These are phyloP conservation scores for Dorcoceras hygrometricum DNA, from an alignment of 257 asterid species.

Conservation along the genomic window DNA sequence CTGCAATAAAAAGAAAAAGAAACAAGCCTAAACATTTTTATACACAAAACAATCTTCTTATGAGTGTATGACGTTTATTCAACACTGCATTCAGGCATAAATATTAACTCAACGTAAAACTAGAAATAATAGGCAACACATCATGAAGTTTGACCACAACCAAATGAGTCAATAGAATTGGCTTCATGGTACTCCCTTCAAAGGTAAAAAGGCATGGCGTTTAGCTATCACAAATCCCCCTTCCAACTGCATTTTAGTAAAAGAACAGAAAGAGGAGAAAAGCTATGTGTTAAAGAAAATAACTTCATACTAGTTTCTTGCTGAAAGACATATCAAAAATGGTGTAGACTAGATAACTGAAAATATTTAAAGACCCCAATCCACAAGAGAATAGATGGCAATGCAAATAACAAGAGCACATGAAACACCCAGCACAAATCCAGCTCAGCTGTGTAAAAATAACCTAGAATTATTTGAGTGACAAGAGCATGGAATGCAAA, in stretches of 20 bases:
- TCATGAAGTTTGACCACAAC: no score
- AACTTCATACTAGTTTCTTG: background rate
- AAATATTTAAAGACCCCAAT: background rate
- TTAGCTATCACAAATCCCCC: background rate
- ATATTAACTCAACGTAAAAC: background rate
- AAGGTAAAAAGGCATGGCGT: background rate
- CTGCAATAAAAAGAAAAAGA: constrained; percentile 30
- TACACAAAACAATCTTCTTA: background rate
- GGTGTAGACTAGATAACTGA: background rate
- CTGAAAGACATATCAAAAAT: background rate
- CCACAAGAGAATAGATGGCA: background rate
- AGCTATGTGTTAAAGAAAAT: no score
- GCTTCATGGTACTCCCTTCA: no score
- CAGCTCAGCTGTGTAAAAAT: background rate
- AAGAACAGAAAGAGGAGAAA: no score
- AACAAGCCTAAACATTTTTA: background rate
- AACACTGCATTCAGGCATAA: background rate
- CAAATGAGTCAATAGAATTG: background rate
- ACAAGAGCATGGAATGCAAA: background rate
- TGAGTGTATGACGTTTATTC: background rate
- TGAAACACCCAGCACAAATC: background rate
- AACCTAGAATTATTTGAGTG: background rate
- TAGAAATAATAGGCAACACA: background rate
- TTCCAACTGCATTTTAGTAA: no score
- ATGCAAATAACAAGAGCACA: background rate